These are phyloP conservation scores for Anthracocystis setariae DNA, from an alignment of 1,284 basidiomycete genomes.

Conservation along the genomic window DNA sequence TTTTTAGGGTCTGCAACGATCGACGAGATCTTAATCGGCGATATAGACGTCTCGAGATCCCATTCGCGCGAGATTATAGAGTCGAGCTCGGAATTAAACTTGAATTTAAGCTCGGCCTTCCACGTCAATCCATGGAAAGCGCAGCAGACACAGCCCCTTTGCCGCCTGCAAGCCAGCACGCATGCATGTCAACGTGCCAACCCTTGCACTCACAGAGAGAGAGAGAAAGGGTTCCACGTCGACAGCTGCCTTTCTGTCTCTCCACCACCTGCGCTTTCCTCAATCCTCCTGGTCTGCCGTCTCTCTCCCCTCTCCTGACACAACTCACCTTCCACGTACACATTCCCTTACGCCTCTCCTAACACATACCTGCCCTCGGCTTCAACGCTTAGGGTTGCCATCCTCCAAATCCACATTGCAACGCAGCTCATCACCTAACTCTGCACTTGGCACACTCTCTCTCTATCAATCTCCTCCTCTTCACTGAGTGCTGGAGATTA, in stretches of 20 bases:
- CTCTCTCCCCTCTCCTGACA: neutral
- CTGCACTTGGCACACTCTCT: neutral
- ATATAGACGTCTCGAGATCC: no score
- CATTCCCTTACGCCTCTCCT: conserved; percentile 1
- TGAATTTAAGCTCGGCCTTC: conserved; percentile 15
- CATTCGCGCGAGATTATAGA: conserved; percentile 9
- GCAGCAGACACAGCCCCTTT: conserved; percentile 1
- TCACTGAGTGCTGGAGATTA: conserved; percentile 41
- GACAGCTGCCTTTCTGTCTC: conserved; percentile 21
- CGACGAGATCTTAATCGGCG: no score
- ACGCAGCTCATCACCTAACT: conserved; percentile 3
- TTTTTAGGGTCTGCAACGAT: no score
- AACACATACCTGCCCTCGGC: conserved; percentile 14
- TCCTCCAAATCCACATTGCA: conserved; percentile 9
- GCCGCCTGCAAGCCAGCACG: neutral
- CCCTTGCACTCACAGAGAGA: neutral
- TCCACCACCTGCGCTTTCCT: conserved; percentile 18
- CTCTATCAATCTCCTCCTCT: conserved; percentile 34
- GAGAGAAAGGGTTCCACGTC: conserved; percentile 29
- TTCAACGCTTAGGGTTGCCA: conserved; percentile 31
- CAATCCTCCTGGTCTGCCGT: conserved; percentile 8
- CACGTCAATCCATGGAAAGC: conserved; percentile 36
- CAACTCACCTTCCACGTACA: conserved; percentile 38
- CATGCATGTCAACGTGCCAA: neutral
- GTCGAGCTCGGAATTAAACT: neutral